phyloP scores from a whole-genome alignment of 345 rosid species.

The Arabis hirsuta region DNA sequence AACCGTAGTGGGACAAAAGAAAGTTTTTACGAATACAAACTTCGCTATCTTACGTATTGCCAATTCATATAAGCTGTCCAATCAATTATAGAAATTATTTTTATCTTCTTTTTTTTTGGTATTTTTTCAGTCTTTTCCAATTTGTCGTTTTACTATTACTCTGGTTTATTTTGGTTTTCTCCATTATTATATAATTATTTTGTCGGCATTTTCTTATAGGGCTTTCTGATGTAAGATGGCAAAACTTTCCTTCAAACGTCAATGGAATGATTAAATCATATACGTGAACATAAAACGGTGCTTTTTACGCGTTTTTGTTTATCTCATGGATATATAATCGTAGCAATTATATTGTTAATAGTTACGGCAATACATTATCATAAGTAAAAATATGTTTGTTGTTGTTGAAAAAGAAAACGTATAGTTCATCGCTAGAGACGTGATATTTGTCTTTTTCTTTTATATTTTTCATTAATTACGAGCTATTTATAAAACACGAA shows the following conservation, averaged over 20 bases:
- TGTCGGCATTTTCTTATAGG: slow-evolving; percentile 4
- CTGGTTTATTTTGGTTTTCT: slow-evolving; percentile 2
- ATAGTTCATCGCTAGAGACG: background rate
- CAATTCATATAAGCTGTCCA: slow-evolving; percentile 34
- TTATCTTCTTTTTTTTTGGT: background rate
- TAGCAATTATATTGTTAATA: background rate
- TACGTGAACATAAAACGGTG: slow-evolving; percentile 11
- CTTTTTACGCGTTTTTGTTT: slow-evolving; percentile 32
- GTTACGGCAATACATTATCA: background rate
- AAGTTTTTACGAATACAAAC: slow-evolving; percentile 12
- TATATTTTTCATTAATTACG: background rate
- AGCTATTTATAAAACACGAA: background rate
- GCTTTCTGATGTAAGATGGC: slow-evolving; percentile 3
- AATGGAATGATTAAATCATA: background rate
- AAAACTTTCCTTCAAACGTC: slow-evolving; percentile 22
- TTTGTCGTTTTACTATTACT: slow-evolving; percentile 1
- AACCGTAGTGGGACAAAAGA: slow-evolving; percentile 32
- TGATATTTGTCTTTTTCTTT: background rate
- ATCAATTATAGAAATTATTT: slow-evolving; percentile 12
- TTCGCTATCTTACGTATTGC: slow-evolving; percentile 27
- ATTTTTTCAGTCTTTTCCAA: background rate
- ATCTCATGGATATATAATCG: too few relatives aligned
- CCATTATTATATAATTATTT: background rate
- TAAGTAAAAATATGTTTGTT: too few relatives aligned
- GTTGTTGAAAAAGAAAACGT: background rate